Base-by-base conservation (phyloP, 306 rosid genomes). In the Gleditsia sinensis region DNA sequence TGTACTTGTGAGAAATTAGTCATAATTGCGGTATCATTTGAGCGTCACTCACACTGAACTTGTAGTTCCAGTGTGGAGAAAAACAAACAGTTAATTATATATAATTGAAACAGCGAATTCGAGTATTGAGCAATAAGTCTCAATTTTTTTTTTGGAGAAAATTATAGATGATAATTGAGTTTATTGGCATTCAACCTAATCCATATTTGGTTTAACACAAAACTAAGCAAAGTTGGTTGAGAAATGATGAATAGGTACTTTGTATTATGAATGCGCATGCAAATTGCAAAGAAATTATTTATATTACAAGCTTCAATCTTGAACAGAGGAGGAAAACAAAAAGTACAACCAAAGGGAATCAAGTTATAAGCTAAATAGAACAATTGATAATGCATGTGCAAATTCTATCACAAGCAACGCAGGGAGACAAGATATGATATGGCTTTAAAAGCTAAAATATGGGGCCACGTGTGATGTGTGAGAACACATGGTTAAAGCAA, bases 131-230 rank as follows among this genome's bases (percentile, higher is more conserved):
- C 13, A 14, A n/a, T 25, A 19, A 56, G 17, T 71, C 7, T 12
- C 40, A 24, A 60, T 19, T 78, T 30, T 50, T 60, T 37, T 49
- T 69, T 1, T 32, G 67, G 33, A 50, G 32, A 69, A 69, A 43
- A 67, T 77, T 25, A 59, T 69, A 27, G 13, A n/a, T n/a, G n/a
- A 66, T 64, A 54, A 78, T 78, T 72, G 54, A 78, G 54, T 25
- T 63, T 53, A n/a, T 62, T 57, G 39, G 24, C 42, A 57, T 54
- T 7, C 40, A 68, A 59, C 48, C 36, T 49, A 30, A 55, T 66
- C 30, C 34, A 28, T 45, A n/a, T 75, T 69, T 43, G 33, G 33
- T 55, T 65, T 46, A 32, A 71, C 78, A 62, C 53, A 42, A 72
- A 20, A 39, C 48, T 25, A 80, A 80, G 66, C 66, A 80, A 58